Base-by-base conservation (phyloP, 2,329 filamentous ascomycete species). In the Bipolaris gigantea region DNA sequence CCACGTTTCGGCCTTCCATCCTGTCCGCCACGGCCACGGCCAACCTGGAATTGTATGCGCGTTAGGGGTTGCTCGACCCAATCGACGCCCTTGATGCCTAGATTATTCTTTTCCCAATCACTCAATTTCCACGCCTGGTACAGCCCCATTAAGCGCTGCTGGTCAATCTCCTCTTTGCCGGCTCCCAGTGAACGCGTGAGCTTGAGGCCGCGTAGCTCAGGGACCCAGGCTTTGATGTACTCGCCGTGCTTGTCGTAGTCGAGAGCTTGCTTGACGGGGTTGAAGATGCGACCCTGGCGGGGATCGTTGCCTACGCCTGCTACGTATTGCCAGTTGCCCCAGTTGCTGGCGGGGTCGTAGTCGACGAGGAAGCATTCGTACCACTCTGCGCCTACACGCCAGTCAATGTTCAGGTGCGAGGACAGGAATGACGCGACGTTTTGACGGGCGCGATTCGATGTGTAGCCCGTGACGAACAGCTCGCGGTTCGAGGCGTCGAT, bases 271-370 rank as follows among this genome's bases (percentile, higher is more conserved):
- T 92, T 92, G 44, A 93, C 85, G 0, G 89, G 89, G 65, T 93
- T 93, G 79, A 92, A 92, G 13, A 89, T 83, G n/a, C 89, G 79
- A 0, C 83, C 83, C 61, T 88, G 83, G 6, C 89, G 78, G 0
- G 89, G 89, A 61, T 93, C 89, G 60, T 92, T 92, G 7, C 90
- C 89, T 0, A 93, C 88, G 0, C 89, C 89, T 0, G 89, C 82
- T 0, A 90, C 84, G 57, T 93, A 93, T 71, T 92, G 89, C 89
- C 89, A 92, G 64, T 91, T 92, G 9, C 85, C 85, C 89, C 89
- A 93, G 62, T 92, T 92, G 55, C 82, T 88, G 13, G 83, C 85
- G 0, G 89, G 81, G 62, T 93, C 89, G 68, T 92, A 91, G 69
- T 94, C 90, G 27, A 87, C 79, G 3, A 92, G 79, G 66, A 89